Conservation (phyloP, 2,329 filamentous ascomycete species). For the Sarocladium strictum region DNA sequence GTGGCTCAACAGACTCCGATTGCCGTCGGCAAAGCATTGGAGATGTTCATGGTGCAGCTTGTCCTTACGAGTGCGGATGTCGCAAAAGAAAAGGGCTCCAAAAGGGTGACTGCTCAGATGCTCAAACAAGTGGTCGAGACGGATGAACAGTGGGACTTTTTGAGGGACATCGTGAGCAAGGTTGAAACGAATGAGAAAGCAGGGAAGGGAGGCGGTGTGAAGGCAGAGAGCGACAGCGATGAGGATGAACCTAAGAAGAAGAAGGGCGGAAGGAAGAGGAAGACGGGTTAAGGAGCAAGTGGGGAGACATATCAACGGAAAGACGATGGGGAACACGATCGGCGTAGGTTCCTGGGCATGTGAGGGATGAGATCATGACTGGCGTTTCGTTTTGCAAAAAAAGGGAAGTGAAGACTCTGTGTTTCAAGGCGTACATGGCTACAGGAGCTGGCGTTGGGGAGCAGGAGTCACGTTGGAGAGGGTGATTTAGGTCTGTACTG, state of each 20-base stretch:
- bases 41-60: conserved; percentile 95
- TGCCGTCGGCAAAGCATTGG: conserved; percentile 89
- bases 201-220: conserved; percentile 17
- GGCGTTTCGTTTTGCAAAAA: conserved; percentile 4
- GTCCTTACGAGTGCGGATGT: conserved; percentile 84
- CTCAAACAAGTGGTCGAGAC: conserved; percentile 84
- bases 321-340: neutral
- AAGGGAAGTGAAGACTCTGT: neutral
- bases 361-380: conserved; percentile 4
- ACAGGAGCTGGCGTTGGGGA: neutral
- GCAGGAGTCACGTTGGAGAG: neutral
- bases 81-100: conserved; percentile 75
- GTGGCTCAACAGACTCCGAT: conserved; percentile 96
- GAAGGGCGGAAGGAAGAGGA: conserved; percentile 45
- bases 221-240: conserved; percentile 45
- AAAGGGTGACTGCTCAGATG: conserved; percentile 84
- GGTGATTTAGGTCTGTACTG: neutral
- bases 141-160: conserved; percentile 90
- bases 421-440: conserved; percentile 1
- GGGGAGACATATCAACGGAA: neutral
- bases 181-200: conserved; percentile 58
- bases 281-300: conserved; percentile 21
- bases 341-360: neutral
- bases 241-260: conserved; percentile 48
- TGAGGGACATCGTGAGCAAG: conserved; percentile 83